These are phyloP conservation scores for Cutaneotrichosporon cutaneum DNA, from an alignment of 1,284 basidiomycete genomes.

Conservation along the genomic window DNA sequence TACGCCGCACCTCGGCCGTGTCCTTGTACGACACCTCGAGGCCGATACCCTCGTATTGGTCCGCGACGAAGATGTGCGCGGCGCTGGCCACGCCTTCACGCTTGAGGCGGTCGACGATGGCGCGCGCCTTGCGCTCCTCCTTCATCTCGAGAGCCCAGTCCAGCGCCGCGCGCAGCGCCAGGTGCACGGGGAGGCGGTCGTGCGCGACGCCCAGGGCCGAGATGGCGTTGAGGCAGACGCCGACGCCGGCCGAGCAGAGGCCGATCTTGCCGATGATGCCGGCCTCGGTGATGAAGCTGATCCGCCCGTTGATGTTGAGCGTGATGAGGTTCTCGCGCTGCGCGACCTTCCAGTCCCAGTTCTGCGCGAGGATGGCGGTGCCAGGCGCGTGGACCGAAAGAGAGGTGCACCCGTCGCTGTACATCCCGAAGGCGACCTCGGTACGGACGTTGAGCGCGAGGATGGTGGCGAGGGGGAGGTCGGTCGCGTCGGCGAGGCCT, in stretches of 20 bases:
- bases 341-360: constrained; percentile 25
- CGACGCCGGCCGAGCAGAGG: constrained; percentile 18
- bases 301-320: constrained; percentile 11
- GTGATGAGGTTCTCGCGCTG: constrained; percentile 21
- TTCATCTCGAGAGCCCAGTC: constrained; percentile 21
- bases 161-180: constrained; percentile 20
- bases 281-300: constrained; percentile 25
- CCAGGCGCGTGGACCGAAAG: constrained; percentile 10
- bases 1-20: constrained; percentile 6
- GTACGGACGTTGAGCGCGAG: constrained; percentile 26
- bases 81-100: constrained; percentile 21
- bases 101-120: constrained; percentile 10
- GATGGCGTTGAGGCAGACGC: constrained; percentile 24
- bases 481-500: constrained; percentile 22
- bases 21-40: constrained; percentile 18
- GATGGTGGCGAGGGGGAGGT: constrained; percentile 11
- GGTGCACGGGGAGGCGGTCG: constrained; percentile 20
- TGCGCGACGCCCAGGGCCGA: constrained; percentile 20
- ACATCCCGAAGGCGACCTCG: constrained; percentile 25
- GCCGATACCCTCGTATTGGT: constrained; percentile 16
- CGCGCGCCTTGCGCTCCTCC: not conserved
- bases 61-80: constrained; percentile 21
- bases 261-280: constrained; percentile 29
- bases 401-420: constrained; percentile 23
- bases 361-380: constrained; percentile 21